A percentile compares a stretch with the other conserved stretches of the same genome.
Conservation (phyloP, 2,329 filamentous ascomycete species). For the Stagonosporopsis rhizophila region DNA sequence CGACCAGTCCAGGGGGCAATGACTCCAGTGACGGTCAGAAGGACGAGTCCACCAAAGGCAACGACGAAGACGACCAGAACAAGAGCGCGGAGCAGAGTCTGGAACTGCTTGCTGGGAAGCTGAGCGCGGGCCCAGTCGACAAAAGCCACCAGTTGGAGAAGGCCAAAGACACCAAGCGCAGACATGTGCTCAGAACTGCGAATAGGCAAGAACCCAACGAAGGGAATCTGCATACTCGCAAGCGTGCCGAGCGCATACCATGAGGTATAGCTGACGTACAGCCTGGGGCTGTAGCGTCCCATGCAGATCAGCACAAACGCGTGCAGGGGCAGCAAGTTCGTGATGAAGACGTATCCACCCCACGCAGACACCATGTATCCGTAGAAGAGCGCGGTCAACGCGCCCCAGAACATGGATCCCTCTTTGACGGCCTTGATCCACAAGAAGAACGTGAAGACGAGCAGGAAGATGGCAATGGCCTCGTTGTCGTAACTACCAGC, state of each 20-base stretch:
- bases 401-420: constrained; percentile 96
- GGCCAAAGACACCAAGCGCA: constrained; percentile 91
- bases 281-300: constrained; percentile 90
- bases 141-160: constrained; percentile 91
- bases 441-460: constrained; percentile 97
- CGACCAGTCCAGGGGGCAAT: constrained; percentile 98
- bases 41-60: constrained; percentile 76
- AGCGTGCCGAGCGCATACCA: constrained; percentile 97
- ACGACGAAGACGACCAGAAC: constrained; percentile 77
- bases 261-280: constrained; percentile 96
- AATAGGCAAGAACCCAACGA: constrained; percentile 95
- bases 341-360: constrained; percentile 99
- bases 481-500: constrained; percentile 99
- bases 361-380: constrained; percentile 99
- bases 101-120: constrained; percentile 90
- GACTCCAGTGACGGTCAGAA: constrained; percentile 83
- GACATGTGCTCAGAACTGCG: constrained; percentile 99
- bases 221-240: constrained; percentile 99
- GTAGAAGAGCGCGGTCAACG: constrained; percentile 92
- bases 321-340: constrained; percentile 93
- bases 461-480: constrained; percentile 97
- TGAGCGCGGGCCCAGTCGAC: constrained; percentile 90
- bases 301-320: constrained; percentile 94
- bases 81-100: constrained; percentile 81
- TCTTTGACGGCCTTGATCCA: constrained; percentile 99